Base-by-base conservation (phyloP, 2,329 filamentous ascomycete species). In the Sarocladium kiliense region DNA sequence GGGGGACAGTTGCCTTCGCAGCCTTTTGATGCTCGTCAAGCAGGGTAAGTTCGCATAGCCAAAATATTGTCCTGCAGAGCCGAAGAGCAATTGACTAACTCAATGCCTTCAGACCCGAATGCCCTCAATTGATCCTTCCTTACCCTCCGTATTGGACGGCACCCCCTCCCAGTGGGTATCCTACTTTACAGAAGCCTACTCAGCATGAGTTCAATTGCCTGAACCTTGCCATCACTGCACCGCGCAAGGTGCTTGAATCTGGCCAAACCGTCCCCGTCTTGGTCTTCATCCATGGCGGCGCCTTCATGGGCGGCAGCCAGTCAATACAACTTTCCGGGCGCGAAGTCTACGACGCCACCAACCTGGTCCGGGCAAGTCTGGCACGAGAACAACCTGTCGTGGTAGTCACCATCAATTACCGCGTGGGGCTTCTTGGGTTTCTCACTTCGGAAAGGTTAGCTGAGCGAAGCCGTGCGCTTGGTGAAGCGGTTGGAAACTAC, bases 401-500 rank as follows among this genome's bases (percentile, higher is more conserved):
- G 4, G 44, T 47, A 7, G 44, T 47, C 14, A 47, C 44, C 25
- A 26, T 47, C n/a, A 47, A 47, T 23, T 47, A 47, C 25, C 44
- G 44, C 23, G 44, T 47, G 7, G 44, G 44, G 10, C 44, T 47
- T 6, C 25, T 47, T 7, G 44, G 44, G 3, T 47, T 47, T 23
- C 25, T 47, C 23, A 47, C 44, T n/a, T 47, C 44, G 23, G 21
- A 47, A 21, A 30, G 25, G 44, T 23, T 47, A 23, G 25, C 23
- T 23, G 44, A 47, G 25, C 21, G 44, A 14, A 47, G 44, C n/a
- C 44, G 44, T 16, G 19, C 9, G 23, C 25, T 30, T 27, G 44
- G 44, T 18, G 44, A 47, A 23, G 50, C 50, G 14, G 32, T 26
- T 39, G 50, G 50, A 6, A 53, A 53, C 50, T 53, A 53, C 50